A percentile compares a stretch with the other conserved stretches of the same genome.
phyloP scores from a whole-genome alignment of 768 basidiomycete species.

The Leccinum truebloodii region DNA sequence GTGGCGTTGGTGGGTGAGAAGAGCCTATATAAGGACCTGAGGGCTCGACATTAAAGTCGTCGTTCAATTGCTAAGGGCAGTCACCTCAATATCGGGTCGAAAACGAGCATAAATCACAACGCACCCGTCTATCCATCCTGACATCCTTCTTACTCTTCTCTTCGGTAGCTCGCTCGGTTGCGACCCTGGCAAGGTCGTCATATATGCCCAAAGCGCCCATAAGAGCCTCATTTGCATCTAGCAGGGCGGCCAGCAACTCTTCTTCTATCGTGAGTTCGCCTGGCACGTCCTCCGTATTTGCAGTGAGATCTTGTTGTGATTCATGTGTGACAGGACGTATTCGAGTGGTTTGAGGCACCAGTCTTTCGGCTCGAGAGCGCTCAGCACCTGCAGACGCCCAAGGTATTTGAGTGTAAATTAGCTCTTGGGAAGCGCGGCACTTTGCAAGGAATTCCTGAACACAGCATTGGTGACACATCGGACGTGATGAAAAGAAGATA shows the following conservation, averaged over 20 bases:
- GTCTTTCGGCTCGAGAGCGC: slow-evolving; percentile 50
- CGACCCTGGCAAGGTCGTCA: slow-evolving; percentile 77
- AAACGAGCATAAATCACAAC: slow-evolving; percentile 25
- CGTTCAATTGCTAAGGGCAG: slow-evolving; percentile 23
- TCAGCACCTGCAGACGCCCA: slow-evolving; percentile 89
- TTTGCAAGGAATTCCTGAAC: slow-evolving; percentile 79
- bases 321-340: slow-evolving; percentile 22
- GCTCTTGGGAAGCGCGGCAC: slow-evolving; percentile 79
- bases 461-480: neutral
- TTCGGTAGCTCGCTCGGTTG: slow-evolving; percentile 52
- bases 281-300: slow-evolving; percentile 35
- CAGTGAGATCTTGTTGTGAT: slow-evolving; percentile 22
- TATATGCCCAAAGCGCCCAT: slow-evolving; percentile 69
- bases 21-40: slow-evolving; percentile 22
- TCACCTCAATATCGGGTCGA: slow-evolving; percentile 21
- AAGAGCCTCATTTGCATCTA: slow-evolving; percentile 74
- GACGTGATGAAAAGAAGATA: neutral
- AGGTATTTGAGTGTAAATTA: slow-evolving; percentile 83
- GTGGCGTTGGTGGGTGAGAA: slow-evolving; percentile 34
- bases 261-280: slow-evolving; percentile 70
- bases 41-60: slow-evolving; percentile 24
- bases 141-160: slow-evolving; percentile 71
- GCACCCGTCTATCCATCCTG: slow-evolving; percentile 65
- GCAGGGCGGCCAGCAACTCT: slow-evolving; percentile 66
- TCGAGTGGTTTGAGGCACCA: slow-evolving; percentile 11